These are phyloP conservation scores for Oropetium thomaeum DNA, from an alignment of 176 grass and related monocot genomes.

Conservation along the genomic window DNA sequence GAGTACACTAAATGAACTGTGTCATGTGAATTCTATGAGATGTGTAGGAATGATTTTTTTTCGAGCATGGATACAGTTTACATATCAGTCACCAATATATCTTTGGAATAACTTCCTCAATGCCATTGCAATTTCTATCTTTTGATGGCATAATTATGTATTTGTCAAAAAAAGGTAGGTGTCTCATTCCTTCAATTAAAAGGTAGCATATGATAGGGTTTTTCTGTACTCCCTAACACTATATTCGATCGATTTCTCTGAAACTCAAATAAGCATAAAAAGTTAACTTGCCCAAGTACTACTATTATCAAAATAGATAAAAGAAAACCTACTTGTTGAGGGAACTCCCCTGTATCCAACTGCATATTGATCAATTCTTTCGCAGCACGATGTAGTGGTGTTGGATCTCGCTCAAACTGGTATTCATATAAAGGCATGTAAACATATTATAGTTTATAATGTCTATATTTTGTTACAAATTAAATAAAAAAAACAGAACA, in stretches of 20 bases:
- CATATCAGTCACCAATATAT: background rate
- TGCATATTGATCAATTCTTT: constrained; percentile 63
- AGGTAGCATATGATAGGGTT: background rate
- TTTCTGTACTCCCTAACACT: background rate
- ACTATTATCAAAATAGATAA: background rate
- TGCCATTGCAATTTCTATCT: no score
- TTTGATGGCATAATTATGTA: background rate
- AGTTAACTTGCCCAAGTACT: background rate
- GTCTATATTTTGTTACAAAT: background rate
- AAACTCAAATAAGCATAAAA: background rate
- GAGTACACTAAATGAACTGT: background rate
- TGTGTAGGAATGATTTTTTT: background rate
- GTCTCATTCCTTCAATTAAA: background rate
- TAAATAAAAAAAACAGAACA: background rate
- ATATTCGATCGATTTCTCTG: background rate
- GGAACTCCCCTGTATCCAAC: constrained; percentile 48
- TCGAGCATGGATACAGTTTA: background rate
- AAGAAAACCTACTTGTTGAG: constrained; percentile 40
- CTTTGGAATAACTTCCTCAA: no score
- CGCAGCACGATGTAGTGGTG: constrained; percentile 40
- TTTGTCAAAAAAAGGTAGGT: background rate
- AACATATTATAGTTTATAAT: background rate
- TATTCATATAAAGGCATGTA: background rate
- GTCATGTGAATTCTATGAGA: background rate
- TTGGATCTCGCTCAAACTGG: constrained; percentile 41